phyloP scores from a whole-genome alignment of 2,329 filamentous ascomycete species.

The Ascochyta rabiei region DNA sequence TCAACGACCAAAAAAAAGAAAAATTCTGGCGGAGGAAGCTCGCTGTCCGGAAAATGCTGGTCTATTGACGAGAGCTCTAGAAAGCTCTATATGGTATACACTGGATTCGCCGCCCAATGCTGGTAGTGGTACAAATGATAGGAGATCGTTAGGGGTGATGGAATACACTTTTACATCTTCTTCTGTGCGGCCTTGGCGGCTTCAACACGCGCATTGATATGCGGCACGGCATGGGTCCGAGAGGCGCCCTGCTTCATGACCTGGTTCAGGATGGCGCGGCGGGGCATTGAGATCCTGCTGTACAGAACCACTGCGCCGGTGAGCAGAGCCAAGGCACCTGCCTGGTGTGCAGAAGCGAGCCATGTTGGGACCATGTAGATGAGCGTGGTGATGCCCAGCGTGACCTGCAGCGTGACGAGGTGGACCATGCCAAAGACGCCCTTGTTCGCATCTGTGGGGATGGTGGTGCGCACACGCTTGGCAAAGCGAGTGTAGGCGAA shows the following conservation, averaged over 20 bases:
- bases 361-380: slow-evolving; percentile 92
- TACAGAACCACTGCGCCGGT: slow-evolving; percentile 82
- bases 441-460: slow-evolving; percentile 68
- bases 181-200: slow-evolving; percentile 26
- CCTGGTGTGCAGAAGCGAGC: slow-evolving; percentile 90
- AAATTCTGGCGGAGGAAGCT: no score
- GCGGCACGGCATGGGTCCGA: slow-evolving; percentile 21
- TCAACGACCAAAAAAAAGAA: no score
- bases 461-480: slow-evolving; percentile 63
- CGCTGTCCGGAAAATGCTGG: no score
- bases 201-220: slow-evolving; percentile 30
- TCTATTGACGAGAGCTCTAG: slow-evolving; percentile 4
- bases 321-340: slow-evolving; percentile 82
- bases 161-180: slow-evolving; percentile 13
- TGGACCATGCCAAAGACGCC: slow-evolving; percentile 82
- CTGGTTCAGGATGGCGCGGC: slow-evolving; percentile 39
- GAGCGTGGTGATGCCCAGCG: slow-evolving; percentile 86
- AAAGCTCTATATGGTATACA: slow-evolving; percentile 7
- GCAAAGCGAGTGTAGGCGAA: slow-evolving; percentile 80
- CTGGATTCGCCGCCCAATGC: slow-evolving; percentile 14
- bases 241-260: slow-evolving; percentile 33
- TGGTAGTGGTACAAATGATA: slow-evolving; percentile 11
- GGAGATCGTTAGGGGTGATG: slow-evolving; percentile 6
- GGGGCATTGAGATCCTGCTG: slow-evolving; percentile 54
- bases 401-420: slow-evolving; percentile 79